Evolutionary conservation across 2,329 filamentous ascomycete species (phyloP), one percentile per base, ranked within the genome.

Genomic region (Colletotrichum sp.): DNA sequence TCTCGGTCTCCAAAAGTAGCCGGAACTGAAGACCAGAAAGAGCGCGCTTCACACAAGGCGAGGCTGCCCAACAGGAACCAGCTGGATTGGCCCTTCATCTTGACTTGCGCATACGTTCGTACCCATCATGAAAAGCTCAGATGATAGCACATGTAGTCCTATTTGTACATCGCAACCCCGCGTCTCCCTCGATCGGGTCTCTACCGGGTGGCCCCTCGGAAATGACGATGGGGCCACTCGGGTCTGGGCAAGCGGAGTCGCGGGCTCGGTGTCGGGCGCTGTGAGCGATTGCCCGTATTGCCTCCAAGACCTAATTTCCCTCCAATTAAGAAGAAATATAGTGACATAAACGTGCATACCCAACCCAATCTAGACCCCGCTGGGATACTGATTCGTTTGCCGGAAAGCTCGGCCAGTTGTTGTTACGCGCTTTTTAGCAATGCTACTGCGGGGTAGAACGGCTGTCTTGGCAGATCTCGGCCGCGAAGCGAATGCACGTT

Each of bases 11-110:
- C 71, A 30, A 67, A 74, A 12, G 66, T 64, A 12, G 75, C 71
- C 13, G 75, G 75, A 3, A 36, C 30, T 1, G 71, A 75, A 26
- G 75, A 77, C 75, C 71, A 75, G 6, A 77, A 36, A 5, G 66
- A 77, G 9, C 68, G 60, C 5, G 72, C 72, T 12, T 75, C 68
- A 32, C 68, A 66, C 28, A 62, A 18, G 7, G 52, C 49, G 30
- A 66, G 21, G 6, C 49, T 32, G 7, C 13, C 9, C 30, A 67
- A 12, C 18, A 49, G 26, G 24, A 64, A 26, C 8, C 52, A 49
- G 39, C 30, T 72, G 7, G 28, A 44, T 34, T 21, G 24, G 15
- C 16, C 12, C 52, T 39, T 75, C 69, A 75, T 75, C 2, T 10
- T 67, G 16, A 18, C 21, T n/a, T 59, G 3, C 39, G 18, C 39